phyloP scores from a whole-genome alignment of 768 basidiomycete species.

The Candolleomyces efflorescens region DNA sequence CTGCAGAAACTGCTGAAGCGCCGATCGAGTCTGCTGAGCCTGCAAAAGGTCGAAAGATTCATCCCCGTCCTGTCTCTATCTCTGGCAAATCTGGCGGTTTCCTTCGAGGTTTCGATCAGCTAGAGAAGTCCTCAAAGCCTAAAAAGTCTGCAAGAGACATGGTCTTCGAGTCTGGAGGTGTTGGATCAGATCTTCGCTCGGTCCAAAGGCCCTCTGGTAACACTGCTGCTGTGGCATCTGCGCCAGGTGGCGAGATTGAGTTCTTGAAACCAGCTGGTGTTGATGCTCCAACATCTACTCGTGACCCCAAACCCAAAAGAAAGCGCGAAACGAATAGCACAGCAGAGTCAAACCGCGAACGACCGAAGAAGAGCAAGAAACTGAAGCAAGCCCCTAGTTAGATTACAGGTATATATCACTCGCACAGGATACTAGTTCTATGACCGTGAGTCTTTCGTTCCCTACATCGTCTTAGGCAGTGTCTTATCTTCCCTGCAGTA shows the following conservation, averaged over 20 bases:
- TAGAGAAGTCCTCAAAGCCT: slow-evolving; percentile 16
- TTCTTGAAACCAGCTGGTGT: slow-evolving; percentile 59
- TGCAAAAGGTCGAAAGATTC: slow-evolving; percentile 15
- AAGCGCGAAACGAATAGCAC: slow-evolving; percentile 1
- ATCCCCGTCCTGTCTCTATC: slow-evolving; percentile 23
- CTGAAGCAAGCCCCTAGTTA: no score
- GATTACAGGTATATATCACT: no score
- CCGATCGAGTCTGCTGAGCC: slow-evolving; percentile 10
- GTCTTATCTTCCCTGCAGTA: no score
- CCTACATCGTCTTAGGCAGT: no score
- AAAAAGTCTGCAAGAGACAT: slow-evolving; percentile 39
- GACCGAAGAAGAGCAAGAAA: background rate
- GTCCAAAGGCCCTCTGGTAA: background rate
- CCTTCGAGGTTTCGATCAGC: slow-evolving; percentile 16
- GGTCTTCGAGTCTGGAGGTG: slow-evolving; percentile 43
- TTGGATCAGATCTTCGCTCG: slow-evolving; percentile 45
- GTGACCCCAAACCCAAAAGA: slow-evolving; percentile 14
- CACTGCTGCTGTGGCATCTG: slow-evolving; percentile 2
- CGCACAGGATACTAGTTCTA: no score
- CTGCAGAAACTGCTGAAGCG: background rate
- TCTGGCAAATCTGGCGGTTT: slow-evolving; percentile 19
- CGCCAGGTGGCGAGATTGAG: slow-evolving; percentile 12
- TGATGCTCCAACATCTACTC: slow-evolving; percentile 39
- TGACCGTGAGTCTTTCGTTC: no score
- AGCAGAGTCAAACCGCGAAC: background rate